A percentile compares a stretch with the other conserved stretches of the same genome.
These are phyloP conservation scores for Anacardium occidentale DNA, from an alignment of 345 rosid genomes.

Conservation along the genomic window DNA sequence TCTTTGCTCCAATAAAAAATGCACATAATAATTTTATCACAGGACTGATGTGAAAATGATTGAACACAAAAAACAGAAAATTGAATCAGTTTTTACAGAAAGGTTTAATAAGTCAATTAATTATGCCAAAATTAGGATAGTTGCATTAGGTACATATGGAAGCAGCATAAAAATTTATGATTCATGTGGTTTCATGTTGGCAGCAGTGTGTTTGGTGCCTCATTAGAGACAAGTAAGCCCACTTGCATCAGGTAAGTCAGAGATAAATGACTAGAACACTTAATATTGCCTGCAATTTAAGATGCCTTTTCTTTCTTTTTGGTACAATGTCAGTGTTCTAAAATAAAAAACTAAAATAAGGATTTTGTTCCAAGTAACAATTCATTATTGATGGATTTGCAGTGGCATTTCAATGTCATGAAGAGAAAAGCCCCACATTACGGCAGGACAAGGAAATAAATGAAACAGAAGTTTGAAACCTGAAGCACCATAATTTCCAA, in stretches of 20 bases:
- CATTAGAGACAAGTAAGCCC: slow-evolving; percentile 3
- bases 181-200: slow-evolving; percentile 8
- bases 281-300: not conserved
- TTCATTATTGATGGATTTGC: not conserved
- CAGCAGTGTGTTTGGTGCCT: slow-evolving; percentile 4
- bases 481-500: slow-evolving; percentile 69
- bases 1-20: slow-evolving; percentile 9
- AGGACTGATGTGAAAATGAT: not conserved
- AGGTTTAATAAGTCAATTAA: not conserved
- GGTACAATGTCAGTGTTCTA: not conserved
- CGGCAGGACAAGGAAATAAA: slow-evolving; percentile 8
- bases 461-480: slow-evolving; percentile 42
- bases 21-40: slow-evolving; percentile 9
- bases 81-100: slow-evolving; percentile 3
- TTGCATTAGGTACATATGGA: too few species aligned
- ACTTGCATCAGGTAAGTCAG: slow-evolving; percentile 9
- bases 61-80: not conserved
- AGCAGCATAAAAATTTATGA: slow-evolving; percentile 2
- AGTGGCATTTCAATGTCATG: not conserved
- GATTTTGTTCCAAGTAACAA: not conserved
- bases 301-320: not conserved
- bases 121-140: not conserved
- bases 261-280: not conserved
- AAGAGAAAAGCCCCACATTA: not conserved
- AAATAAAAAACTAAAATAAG: not conserved